Conservation (phyloP, 1,284 basidiomycete genomes). For the Coniophora puteana region DNA sequence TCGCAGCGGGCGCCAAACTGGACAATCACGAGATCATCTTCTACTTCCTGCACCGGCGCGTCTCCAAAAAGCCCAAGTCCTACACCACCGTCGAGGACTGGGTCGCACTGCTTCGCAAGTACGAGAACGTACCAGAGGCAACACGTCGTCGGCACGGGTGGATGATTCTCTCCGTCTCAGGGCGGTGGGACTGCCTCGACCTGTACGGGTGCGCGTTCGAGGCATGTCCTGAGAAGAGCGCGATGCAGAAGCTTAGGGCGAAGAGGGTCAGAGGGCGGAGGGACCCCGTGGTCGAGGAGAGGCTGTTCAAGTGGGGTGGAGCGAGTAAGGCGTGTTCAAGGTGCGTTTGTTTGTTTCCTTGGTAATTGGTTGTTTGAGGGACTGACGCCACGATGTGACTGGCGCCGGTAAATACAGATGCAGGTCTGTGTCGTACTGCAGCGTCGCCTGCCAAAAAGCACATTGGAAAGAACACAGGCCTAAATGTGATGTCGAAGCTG, state of each 20-base stretch:
- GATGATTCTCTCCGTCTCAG: conserved; percentile 16
- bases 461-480: conserved; percentile 22
- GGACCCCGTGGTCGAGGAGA: conserved; percentile 19
- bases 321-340: conserved; percentile 19
- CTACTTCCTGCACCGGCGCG: conserved; percentile 23
- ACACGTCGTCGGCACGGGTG: conserved; percentile 17
- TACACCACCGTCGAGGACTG: conserved; percentile 16
- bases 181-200: conserved; percentile 22
- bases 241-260: conserved; percentile 14
- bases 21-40: conserved; percentile 18
- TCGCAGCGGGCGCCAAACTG: conserved; percentile 16
- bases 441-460: conserved; percentile 21
- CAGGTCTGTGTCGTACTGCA: conserved; percentile 21
- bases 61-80: conserved; percentile 14
- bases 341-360: conserved; percentile 7
- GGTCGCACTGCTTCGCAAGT: conserved; percentile 16
- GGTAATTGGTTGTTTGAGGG: neutral
- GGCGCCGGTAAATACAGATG: conserved; percentile 9
- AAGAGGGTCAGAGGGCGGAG: conserved; percentile 19
- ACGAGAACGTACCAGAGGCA: conserved; percentile 16
- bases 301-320: conserved; percentile 21
- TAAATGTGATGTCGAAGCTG: conserved; percentile 14
- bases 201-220: conserved; percentile 18
- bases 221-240: conserved; percentile 18
- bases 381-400: neutral